Evolutionary conservation across 2,329 filamentous ascomycete species (phyloP).

Genomic region (Monosporascus cannonballus): DNA sequence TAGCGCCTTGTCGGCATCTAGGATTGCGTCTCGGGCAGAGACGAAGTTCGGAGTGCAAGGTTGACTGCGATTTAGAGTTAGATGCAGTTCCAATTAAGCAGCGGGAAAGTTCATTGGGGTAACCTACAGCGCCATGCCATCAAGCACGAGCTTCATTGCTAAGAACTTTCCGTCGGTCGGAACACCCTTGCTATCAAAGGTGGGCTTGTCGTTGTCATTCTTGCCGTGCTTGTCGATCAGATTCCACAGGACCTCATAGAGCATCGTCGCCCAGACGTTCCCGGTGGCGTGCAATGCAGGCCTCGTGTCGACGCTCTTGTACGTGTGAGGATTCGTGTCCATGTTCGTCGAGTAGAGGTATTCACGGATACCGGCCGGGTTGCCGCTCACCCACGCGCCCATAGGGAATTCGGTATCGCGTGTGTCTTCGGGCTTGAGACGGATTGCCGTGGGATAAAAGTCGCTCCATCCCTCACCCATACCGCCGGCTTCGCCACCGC

Average conservation of each 20-base stretch:
- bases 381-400: conserved; percentile 38
- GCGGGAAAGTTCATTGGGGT: neutral
- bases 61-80: conserved; percentile 23
- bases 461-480: conserved; percentile 48
- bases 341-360: conserved; percentile 41
- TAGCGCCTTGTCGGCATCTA: conserved; percentile 42
- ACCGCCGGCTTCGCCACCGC: conserved; percentile 34
- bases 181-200: conserved; percentile 33
- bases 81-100: neutral
- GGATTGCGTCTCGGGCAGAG: conserved; percentile 40
- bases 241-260: conserved; percentile 49
- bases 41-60: conserved; percentile 46
- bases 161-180: conserved; percentile 42
- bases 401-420: conserved; percentile 38
- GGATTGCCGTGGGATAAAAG: conserved; percentile 42
- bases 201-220: conserved; percentile 32
- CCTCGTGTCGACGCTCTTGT: conserved; percentile 30
- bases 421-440: conserved; percentile 37
- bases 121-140: conserved; percentile 38
- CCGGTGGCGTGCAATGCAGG: conserved; percentile 39
- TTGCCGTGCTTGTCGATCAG: conserved; percentile 45
- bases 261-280: conserved; percentile 42
- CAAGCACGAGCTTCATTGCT: conserved; percentile 41
- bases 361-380: conserved; percentile 33
- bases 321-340: conserved; percentile 38